phyloP scores from a whole-genome alignment of 345 rosid genomes.

The Reutealis trisperma region DNA sequence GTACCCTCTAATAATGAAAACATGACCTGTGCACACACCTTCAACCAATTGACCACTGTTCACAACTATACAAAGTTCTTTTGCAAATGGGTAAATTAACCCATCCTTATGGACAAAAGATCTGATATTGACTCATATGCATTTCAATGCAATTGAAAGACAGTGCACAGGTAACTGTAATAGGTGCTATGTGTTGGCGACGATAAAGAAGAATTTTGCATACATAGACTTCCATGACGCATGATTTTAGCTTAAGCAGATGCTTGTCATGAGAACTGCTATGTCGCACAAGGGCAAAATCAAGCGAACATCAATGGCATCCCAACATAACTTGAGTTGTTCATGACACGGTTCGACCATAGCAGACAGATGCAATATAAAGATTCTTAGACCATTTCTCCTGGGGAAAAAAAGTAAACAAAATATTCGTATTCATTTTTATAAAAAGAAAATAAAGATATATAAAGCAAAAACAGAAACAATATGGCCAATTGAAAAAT shows the following conservation, averaged over 20 bases:
- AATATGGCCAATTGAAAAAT: background rate
- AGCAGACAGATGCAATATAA: conserved; percentile 85
- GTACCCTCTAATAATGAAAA: conserved; percentile 10
- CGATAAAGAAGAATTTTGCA: conserved; percentile 41
- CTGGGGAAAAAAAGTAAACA: conserved; percentile 43
- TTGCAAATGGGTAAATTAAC: conserved; percentile 25
- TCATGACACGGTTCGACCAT: conserved; percentile 98
- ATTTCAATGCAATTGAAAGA: conserved; percentile 45
- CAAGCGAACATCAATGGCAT: conserved; percentile 28
- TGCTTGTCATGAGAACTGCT: conserved; percentile 24
- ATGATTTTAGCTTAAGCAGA: conserved; percentile 37
- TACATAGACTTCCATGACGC: conserved; percentile 41
- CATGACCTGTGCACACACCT: conserved; percentile 28
- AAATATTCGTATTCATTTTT: background rate
- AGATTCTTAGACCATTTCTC: conserved; percentile 97
- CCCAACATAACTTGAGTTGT: conserved; percentile 37
- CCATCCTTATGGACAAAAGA: conserved; percentile 13
- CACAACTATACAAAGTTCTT: conserved; percentile 35
- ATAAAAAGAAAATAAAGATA: conserved; percentile 4
- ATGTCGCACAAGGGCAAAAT: conserved; percentile 22
- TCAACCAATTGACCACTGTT: conserved; percentile 36
- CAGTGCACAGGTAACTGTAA: conserved; percentile 39
- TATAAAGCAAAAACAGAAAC: background rate
- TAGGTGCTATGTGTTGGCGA: conserved; percentile 41
- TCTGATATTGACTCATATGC: conserved; percentile 27